These are phyloP conservation scores for Tieghemostelium lacteum DNA, from an alignment of 78 protist genomes.

Conservation along the genomic window DNA sequence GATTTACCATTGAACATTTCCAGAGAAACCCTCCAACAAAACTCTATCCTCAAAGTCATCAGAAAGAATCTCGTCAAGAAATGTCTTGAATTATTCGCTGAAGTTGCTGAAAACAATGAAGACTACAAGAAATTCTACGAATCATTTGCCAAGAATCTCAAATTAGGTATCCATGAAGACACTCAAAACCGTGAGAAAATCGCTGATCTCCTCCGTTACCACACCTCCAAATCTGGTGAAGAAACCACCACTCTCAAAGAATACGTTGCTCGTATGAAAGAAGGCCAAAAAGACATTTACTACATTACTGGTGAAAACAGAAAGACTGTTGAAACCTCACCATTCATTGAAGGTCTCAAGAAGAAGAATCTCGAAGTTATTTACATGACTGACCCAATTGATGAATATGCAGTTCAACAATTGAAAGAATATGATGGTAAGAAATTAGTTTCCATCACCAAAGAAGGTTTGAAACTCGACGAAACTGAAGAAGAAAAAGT, in stretches of 20 bases:
- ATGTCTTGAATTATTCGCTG: conserved; percentile 97
- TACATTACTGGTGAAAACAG: conserved; percentile 99
- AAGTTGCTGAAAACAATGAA: conserved; percentile 98
- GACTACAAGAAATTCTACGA: conserved; percentile 99
- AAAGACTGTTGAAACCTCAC: conserved; percentile 92
- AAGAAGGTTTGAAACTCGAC: conserved; percentile 98
- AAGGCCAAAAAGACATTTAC: conserved; percentile 99
- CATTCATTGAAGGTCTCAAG: conserved; percentile 96
- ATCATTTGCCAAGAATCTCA: conserved; percentile 97
- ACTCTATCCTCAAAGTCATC: conserved; percentile 99
- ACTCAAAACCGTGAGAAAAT: conserved; percentile 96
- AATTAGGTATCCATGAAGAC: conserved; percentile 99
- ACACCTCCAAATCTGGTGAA: conserved; percentile 96
- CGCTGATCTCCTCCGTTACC: conserved; percentile 98
- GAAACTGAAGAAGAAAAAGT: conserved; percentile 98
- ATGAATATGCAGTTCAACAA: conserved; percentile 99
- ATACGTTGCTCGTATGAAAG: conserved; percentile 99
- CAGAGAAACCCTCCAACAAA: conserved; percentile 99
- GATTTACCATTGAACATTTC: conserved; percentile 99
- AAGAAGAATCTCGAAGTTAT: conserved; percentile 95
- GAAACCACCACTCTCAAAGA: conserved; percentile 97
- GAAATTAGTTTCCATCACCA: conserved; percentile 98
- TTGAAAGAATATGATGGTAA: conserved; percentile 99
- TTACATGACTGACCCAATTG: conserved; percentile 99
- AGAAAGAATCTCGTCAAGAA: conserved; percentile 99